Evolutionary conservation across 805 yeast genomes (phyloP).

Genomic region (Clavispora vitiphila): DNA sequence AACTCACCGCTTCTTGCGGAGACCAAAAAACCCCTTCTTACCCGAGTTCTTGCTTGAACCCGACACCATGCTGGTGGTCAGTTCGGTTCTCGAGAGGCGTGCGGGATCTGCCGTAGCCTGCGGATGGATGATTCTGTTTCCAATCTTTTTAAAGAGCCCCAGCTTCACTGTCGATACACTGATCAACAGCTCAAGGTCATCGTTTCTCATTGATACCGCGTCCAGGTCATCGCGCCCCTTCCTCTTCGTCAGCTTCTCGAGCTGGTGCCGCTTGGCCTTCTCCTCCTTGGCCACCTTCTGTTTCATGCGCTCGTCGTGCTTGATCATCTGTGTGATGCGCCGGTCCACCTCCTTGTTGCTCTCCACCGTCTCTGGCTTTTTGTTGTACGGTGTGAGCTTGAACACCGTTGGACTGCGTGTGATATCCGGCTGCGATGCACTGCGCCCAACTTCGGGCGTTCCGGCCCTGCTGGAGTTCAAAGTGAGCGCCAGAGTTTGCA

Average conservation of each 20-base stretch:
- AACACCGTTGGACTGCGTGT: constrained; percentile 21
- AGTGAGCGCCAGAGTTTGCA: not conserved
- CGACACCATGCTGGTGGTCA: constrained; percentile 1
- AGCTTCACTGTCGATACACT: not conserved
- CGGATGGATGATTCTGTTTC: not conserved
- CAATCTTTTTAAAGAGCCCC: constrained; percentile 1
- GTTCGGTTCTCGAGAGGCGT: not conserved
- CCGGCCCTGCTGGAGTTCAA: not conserved
- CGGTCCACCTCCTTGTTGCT: constrained; percentile 28
- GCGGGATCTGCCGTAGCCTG: not conserved
- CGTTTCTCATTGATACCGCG: not conserved
- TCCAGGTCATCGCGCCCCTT: constrained; percentile 2
- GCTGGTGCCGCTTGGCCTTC: constrained; percentile 5
- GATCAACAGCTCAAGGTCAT: not conserved
- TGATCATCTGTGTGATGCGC: constrained; percentile 27
- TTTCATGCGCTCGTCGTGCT: constrained; percentile 26
- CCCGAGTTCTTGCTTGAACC: not conserved
- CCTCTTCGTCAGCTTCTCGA: constrained; percentile 11
- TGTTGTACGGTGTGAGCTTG: constrained; percentile 14
- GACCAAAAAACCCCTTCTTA: not conserved
- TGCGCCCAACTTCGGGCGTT: not conserved
- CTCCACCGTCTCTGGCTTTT: constrained; percentile 16
- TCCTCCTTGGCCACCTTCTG: constrained; percentile 13
- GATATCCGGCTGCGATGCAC: not conserved
- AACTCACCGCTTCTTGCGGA: constrained; percentile 1